phyloP scores from a whole-genome alignment of 371 early-diverging fungal species.

The Mucor piriformis region DNA sequence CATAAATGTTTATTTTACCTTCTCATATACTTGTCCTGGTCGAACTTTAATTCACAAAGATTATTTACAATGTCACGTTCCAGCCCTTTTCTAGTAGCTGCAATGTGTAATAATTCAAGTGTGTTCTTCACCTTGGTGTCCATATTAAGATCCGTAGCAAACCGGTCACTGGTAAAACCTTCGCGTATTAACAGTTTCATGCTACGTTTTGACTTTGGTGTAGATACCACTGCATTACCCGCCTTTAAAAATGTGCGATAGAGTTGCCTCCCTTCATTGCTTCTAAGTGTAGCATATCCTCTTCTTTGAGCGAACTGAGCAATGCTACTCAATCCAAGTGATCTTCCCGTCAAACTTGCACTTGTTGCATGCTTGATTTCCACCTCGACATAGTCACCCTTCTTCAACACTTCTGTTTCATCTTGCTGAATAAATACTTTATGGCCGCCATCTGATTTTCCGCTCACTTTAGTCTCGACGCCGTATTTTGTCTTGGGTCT shows the following conservation, averaged over 20 bases:
- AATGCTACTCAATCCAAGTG: conserved; percentile 21
- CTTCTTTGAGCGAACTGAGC: conserved; percentile 15
- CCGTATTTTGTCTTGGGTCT: conserved; percentile 47
- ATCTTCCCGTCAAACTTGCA: conserved; percentile 38
- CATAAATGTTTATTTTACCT: conserved; percentile 13
- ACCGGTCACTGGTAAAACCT: conserved; percentile 18
- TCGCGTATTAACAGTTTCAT: conserved; percentile 22
- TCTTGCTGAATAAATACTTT: conserved; percentile 50
- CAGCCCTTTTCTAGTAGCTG: conserved; percentile 16
- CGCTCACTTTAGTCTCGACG: conserved; percentile 40
- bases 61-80: conserved; percentile 28
- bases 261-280: neutral
- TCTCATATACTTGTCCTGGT: conserved; percentile 16
- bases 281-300: conserved; percentile 1
- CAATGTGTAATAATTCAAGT: conserved; percentile 22
- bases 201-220: conserved; percentile 3
- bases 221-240: conserved; percentile 17
- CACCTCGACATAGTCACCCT: conserved; percentile 45
- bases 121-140: conserved; percentile 26
- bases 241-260: conserved; percentile 26
- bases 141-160: conserved; percentile 19
- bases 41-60: conserved; percentile 24
- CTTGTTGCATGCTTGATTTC: conserved; percentile 35
- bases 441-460: conserved; percentile 63
- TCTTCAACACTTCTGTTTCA: conserved; percentile 8